Conservation (phyloP, 129 eudicot genomes). For the Saussurea involucrata region DNA sequence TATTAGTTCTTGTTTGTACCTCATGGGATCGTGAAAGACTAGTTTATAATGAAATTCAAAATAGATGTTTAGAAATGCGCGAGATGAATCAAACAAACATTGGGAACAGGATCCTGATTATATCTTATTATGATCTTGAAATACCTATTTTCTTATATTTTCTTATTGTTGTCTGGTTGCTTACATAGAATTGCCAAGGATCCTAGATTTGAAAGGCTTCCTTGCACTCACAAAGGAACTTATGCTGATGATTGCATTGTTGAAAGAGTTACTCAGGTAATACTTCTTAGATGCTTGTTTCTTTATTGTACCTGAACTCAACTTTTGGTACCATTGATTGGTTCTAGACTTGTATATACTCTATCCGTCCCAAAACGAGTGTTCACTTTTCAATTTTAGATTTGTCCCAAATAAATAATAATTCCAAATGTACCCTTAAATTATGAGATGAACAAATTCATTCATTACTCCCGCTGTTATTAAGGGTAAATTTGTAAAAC, state of each 20-base stretch:
- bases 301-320: background rate
- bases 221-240: slow-evolving; percentile 94
- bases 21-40: background rate
- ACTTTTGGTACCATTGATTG: background rate
- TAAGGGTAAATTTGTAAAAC: background rate
- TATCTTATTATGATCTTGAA: background rate
- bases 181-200: slow-evolving; percentile 87
- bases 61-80: background rate
- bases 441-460: background rate
- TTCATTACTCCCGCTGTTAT: background rate
- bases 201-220: slow-evolving; percentile 97
- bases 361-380: background rate
- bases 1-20: background rate
- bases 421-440: background rate
- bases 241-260: slow-evolving; percentile 99
- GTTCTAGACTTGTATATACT: background rate
- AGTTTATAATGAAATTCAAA: background rate
- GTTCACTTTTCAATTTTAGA: background rate
- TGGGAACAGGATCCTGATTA: background rate
- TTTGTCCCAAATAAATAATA: background rate
- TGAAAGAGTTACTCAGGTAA: slow-evolving; percentile 92
- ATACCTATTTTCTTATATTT: background rate
- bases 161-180: slow-evolving; percentile 10
- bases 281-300: background rate
- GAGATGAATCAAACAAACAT: background rate